These are phyloP conservation scores for Zygosaccharomyces pseudobailii DNA, from an alignment of 1,139 yeast genomes.

Conservation along the genomic window DNA sequence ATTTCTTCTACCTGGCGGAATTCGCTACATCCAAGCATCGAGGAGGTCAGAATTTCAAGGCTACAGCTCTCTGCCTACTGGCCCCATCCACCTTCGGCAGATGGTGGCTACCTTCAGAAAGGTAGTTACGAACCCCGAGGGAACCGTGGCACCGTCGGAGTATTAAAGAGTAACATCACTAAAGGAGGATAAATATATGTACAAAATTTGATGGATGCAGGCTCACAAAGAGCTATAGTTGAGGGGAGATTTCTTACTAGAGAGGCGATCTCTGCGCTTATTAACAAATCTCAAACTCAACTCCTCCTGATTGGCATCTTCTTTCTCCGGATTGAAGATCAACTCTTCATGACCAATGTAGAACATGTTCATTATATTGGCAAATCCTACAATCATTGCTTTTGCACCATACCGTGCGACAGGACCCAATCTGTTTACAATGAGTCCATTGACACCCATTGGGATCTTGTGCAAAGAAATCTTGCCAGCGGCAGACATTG, in stretches of 20 bases:
- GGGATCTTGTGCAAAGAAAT: slow-evolving; percentile 61
- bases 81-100: too few species aligned
- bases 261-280: slow-evolving; percentile 30
- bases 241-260: slow-evolving; percentile 13
- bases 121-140: too few species aligned
- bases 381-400: slow-evolving; percentile 68
- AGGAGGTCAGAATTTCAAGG: too few species aligned
- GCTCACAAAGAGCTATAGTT: slow-evolving; percentile 10
- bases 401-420: slow-evolving; percentile 69
- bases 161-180: neutral
- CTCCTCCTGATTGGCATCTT: slow-evolving; percentile 28
- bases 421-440: slow-evolving; percentile 49
- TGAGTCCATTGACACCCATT: slow-evolving; percentile 40
- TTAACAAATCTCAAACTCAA: slow-evolving; percentile 35
- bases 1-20: too few species aligned
- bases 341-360: slow-evolving; percentile 63
- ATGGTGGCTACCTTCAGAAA: too few species aligned
- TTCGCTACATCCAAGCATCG: too few species aligned
- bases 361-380: slow-evolving; percentile 63
- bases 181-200: neutral
- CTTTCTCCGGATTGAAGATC: slow-evolving; percentile 39
- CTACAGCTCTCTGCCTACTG: too few species aligned
- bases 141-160: too few species aligned
- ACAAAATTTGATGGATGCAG: neutral
- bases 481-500: slow-evolving; percentile 61